Conservation (phyloP, 129 eudicot species). For the Apium graveolens region DNA sequence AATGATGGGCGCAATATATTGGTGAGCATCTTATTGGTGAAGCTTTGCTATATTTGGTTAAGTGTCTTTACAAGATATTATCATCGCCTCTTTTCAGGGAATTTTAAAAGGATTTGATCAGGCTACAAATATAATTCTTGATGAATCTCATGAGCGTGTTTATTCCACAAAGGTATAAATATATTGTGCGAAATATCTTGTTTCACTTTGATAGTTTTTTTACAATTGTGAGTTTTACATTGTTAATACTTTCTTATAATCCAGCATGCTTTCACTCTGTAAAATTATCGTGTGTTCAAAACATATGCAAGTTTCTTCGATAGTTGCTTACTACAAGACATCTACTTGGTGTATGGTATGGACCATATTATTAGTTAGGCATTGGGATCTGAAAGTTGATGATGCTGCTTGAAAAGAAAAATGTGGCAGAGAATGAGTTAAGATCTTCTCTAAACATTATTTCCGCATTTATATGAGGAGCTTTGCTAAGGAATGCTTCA, state of each 20-base stretch:
- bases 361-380: background rate
- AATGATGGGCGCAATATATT: conserved; percentile 86
- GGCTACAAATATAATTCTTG: conserved; percentile 85
- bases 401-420: background rate
- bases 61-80: background rate
- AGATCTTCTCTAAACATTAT: background rate
- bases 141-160: conserved; percentile 90
- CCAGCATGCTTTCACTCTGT: background rate
- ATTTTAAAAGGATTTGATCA: conserved; percentile 79
- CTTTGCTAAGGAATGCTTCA: background rate
- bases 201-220: background rate
- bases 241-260: background rate
- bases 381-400: background rate
- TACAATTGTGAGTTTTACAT: background rate
- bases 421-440: background rate
- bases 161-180: conserved; percentile 69
- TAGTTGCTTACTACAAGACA: background rate
- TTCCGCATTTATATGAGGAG: background rate
- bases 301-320: background rate
- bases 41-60: background rate
- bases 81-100: conserved; percentile 38
- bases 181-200: background rate
- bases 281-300: background rate
- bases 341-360: background rate
- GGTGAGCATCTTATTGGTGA: conserved; percentile 35